Conservation (phyloP, 225 moss, liverwort and hornwort genomes). For the Sphagnum tenellum region DNA sequence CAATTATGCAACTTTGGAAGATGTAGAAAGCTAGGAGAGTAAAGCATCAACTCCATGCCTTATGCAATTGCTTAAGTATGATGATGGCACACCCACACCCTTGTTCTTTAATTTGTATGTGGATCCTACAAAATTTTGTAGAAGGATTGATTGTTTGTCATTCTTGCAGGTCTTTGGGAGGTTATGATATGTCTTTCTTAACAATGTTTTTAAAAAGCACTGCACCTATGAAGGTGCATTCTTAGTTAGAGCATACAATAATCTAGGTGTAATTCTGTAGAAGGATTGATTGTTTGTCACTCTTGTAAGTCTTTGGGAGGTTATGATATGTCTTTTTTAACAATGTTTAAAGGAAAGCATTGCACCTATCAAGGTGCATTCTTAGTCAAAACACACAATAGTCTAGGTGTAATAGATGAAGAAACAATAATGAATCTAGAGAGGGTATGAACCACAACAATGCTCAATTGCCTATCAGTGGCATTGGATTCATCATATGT, state of each 20-base stretch:
- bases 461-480: constrained; percentile 15
- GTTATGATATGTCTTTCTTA: constrained; percentile 9
- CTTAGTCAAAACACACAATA: constrained; percentile 11
- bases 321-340: constrained; percentile 9
- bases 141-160: background rate
- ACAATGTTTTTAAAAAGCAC: constrained; percentile 21
- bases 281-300: background rate
- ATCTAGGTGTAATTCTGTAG: constrained; percentile 4
- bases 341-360: constrained; percentile 12
- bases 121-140: background rate
- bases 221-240: constrained; percentile 8
- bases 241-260: constrained; percentile 12
- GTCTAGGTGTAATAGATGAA: constrained; percentile 19
- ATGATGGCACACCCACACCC: background rate
- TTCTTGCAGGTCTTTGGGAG: background rate
- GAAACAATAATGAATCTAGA: constrained; percentile 12
- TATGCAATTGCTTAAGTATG: constrained; percentile 23
- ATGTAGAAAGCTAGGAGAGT: constrained; percentile 20
- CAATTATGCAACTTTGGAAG: constrained; percentile 23
- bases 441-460: constrained; percentile 2
- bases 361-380: constrained; percentile 6
- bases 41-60: constrained; percentile 12
- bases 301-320: background rate
- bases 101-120: background rate
- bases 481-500: constrained; percentile 14